Conservation (phyloP, 306 rosid genomes). For the Ormosia emarginata region DNA sequence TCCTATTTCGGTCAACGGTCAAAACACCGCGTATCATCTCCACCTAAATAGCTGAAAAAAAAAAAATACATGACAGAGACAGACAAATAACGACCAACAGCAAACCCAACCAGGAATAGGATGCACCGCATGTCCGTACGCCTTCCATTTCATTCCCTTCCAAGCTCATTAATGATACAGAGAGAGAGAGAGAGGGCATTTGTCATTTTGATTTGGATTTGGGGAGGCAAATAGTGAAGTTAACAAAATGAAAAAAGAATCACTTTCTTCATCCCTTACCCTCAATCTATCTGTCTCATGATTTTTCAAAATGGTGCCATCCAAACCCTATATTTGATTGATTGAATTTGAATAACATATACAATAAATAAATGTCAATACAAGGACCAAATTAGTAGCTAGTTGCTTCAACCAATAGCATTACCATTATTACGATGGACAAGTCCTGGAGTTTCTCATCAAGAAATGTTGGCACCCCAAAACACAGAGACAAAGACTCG, state of each 20-base stretch:
- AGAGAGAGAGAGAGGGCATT: background rate
- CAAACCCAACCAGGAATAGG: background rate
- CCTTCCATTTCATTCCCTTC: background rate
- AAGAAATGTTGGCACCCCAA: background rate
- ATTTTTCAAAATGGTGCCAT: background rate
- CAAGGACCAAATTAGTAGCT: background rate
- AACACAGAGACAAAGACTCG: background rate
- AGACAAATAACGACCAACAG: background rate
- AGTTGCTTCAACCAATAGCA: too few species aligned
- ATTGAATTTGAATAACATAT: background rate
- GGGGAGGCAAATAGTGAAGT: background rate
- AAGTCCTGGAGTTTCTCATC: constrained; percentile 16
- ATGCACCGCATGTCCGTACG: background rate
- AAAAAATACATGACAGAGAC: background rate
- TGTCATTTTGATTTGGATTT: background rate
- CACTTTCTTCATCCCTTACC: background rate
- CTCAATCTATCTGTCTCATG: background rate
- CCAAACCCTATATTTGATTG: background rate
- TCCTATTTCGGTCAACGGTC: background rate
- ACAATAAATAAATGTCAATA: background rate
- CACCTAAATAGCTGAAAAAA: constrained; percentile 4
- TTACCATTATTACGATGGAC: background rate
- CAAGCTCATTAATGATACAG: background rate
- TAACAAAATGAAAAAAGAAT: background rate
- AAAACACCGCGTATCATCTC: background rate